Base-by-base conservation (phyloP, 2,329 filamentous ascomycete species). In the Cladorrhinum sp. region DNA sequence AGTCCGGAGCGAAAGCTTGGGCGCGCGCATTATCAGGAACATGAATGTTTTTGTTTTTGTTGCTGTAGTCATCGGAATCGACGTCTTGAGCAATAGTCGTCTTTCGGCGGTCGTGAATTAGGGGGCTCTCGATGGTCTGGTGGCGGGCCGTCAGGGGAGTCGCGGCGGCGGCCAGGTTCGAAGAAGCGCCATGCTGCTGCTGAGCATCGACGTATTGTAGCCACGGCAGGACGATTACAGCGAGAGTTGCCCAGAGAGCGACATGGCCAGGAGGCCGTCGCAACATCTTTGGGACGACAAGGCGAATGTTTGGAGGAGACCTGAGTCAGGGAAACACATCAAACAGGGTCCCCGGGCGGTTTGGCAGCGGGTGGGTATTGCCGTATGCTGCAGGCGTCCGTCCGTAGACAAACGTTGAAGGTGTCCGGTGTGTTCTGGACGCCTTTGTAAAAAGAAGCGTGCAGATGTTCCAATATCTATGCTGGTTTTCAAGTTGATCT, bases 1-100 rank as follows among this genome's bases (percentile, higher is more conserved):
- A 52, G 64, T 89, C 93, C 91, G 92, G 92, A 96, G 93, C 93
- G 84, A 93, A 89, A 90, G 92, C 95, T 85, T 90, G 84, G 90
- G 92, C 92, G 92, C 92, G 92, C 91, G 87, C 91, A 89, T 95
- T 85, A 79, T 84, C 72, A 75, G 77, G 75, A 71, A 76, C 73
- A 57, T 75, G 68, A 60, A 72, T 70, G 60, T 71, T 74, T 66
- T 69, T 68, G 59, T 73, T 68, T 65, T 57, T 60, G 45, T 22
- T 50, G 29, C 50, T 75, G 69, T 65, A 71, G 70, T 73, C 68
- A 68, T 70, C 65, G 68, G 65, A 67, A 64, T 68, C 64, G 61
- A 56, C 64, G 62, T 57, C 68, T 55, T 62, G 64, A 59, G 59
- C 50, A 50, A 64, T 53, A 50, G 64, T 68, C 32, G 58, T 65